Conservation (phyloP, 257 asterid species). For the Verbascum thapsus region DNA sequence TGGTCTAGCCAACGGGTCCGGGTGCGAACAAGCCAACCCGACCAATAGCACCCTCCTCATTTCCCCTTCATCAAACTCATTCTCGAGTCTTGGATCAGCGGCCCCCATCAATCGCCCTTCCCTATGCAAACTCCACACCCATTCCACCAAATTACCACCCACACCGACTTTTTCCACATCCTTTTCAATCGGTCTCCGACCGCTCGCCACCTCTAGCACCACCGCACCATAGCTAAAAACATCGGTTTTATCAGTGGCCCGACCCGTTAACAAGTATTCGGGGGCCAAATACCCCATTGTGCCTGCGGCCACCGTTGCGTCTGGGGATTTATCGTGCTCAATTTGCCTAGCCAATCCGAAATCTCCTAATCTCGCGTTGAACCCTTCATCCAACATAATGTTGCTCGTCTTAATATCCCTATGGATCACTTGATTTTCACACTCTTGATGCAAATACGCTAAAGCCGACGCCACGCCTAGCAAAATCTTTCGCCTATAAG, state of each 20-base stretch:
- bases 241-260: conserved; percentile 78
- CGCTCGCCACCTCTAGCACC: conserved; percentile 82
- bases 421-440: conserved; percentile 81
- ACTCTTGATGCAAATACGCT: conserved; percentile 79
- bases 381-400: conserved; percentile 82
- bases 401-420: conserved; percentile 78
- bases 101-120: conserved; percentile 61
- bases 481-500: conserved; percentile 55
- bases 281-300: conserved; percentile 94
- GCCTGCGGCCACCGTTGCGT: conserved; percentile 83
- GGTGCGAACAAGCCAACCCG: conserved; percentile 75
- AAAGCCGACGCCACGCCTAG: conserved; percentile 81
- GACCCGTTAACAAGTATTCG: conserved; percentile 71
- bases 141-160: conserved; percentile 64
- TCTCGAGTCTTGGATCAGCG: conserved; percentile 53
- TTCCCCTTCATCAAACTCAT: conserved; percentile 58
- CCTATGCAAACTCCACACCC: conserved; percentile 81
- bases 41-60: conserved; percentile 63
- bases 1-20: conserved; percentile 76
- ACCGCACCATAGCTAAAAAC: conserved; percentile 83
- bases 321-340: conserved; percentile 83
- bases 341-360: conserved; percentile 75
- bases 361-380: conserved; percentile 80
- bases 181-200: conserved; percentile 76
- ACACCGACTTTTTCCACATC: conserved; percentile 51